A percentile compares a stretch with the other conserved stretches of the same genome.
These are phyloP conservation scores for Heracleum sosnowskyi DNA, from an alignment of 129 eudicot genomes.

Conservation along the genomic window DNA sequence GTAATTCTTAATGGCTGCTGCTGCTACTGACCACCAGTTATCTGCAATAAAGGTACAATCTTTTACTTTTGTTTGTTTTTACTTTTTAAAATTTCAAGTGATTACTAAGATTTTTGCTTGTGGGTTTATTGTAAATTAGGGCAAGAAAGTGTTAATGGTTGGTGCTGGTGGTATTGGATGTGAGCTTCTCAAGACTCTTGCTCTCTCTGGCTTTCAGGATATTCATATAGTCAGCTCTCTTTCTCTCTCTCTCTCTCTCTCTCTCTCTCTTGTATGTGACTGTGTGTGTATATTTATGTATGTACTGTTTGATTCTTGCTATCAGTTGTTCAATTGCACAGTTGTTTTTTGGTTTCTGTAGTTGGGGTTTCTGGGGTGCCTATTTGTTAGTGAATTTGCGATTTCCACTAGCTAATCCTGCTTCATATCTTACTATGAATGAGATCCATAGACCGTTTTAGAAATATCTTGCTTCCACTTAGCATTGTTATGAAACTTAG, in stretches of 20 bases:
- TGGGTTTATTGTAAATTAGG: slow-evolving; percentile 26
- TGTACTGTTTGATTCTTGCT: not conserved
- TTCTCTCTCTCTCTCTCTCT: not conserved
- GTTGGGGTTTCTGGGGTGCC: not conserved
- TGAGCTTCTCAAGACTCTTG: slow-evolving; percentile 95
- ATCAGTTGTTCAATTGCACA: not conserved
- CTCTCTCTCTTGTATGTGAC: not conserved
- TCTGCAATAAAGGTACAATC: slow-evolving; percentile 54
- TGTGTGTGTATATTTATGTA: too few relatives aligned
- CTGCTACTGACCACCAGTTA: slow-evolving; percentile 33
- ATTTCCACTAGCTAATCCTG: not conserved
- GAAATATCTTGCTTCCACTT: not conserved
- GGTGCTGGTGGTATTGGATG: slow-evolving; percentile 99
- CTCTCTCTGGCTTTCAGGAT: slow-evolving; percentile 83
- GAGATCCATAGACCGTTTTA: not conserved
- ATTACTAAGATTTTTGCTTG: not conserved
- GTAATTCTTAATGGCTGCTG: slow-evolving; percentile 32
- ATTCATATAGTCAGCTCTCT: slow-evolving; percentile 48
- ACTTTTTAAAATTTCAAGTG: not conserved
- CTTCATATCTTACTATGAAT: not conserved
- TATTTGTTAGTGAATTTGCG: not conserved
- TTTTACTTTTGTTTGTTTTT: not conserved
- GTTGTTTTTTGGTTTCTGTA: not conserved
- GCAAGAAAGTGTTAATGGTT: slow-evolving; percentile 85
- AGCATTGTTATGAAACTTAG: not conserved